Percentiles rank a stretch among this genome's conserved stretches.
Evolutionary conservation across 2,329 filamentous ascomycete species (phyloP).

Genomic region (Metarhizium robertsii): DNA sequence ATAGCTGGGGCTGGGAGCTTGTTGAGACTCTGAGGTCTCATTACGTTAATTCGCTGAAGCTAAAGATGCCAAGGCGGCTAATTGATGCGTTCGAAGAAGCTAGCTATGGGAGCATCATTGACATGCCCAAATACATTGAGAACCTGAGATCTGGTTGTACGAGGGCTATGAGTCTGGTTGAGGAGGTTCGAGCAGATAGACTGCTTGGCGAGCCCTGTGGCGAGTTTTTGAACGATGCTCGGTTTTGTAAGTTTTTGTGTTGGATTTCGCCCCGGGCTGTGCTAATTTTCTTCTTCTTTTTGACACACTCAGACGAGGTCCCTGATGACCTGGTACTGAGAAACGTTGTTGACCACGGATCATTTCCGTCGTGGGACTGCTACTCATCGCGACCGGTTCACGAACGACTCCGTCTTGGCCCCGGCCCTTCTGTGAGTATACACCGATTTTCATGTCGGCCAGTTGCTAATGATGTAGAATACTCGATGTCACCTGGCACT

Average conservation of each 20-base stretch:
- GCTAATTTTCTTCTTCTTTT: constrained; percentile 9
- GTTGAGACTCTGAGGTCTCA: constrained; percentile 35
- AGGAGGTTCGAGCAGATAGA: constrained; percentile 38
- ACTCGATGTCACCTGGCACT: constrained; percentile 39
- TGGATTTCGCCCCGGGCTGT: not conserved
- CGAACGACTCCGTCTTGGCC: constrained; percentile 38
- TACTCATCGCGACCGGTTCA: constrained; percentile 28
- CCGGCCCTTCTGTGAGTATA: constrained; percentile 37
- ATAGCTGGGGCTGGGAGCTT: constrained; percentile 24
- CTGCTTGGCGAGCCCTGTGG: constrained; percentile 30
- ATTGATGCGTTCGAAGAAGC: constrained; percentile 39
- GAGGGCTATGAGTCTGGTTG: constrained; percentile 40
- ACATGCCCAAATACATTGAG: constrained; percentile 35
- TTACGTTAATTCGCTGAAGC: constrained; percentile 35
- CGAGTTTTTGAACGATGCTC: constrained; percentile 31
- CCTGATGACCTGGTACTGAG: constrained; percentile 28
- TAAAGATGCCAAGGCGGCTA: constrained; percentile 32
- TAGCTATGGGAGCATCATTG: constrained; percentile 41
- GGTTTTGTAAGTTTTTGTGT: constrained; percentile 33
- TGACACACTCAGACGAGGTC: constrained; percentile 26
- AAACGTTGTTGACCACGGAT: constrained; percentile 41
- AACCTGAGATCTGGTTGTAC: constrained; percentile 40
- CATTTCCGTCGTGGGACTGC: constrained; percentile 38
- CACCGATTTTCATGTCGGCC: not conserved
- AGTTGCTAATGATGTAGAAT: constrained; percentile 24